Evolutionary conservation across 1,139 yeast genomes (phyloP).

Genomic region (Saccharomyces hybrid): DNA sequence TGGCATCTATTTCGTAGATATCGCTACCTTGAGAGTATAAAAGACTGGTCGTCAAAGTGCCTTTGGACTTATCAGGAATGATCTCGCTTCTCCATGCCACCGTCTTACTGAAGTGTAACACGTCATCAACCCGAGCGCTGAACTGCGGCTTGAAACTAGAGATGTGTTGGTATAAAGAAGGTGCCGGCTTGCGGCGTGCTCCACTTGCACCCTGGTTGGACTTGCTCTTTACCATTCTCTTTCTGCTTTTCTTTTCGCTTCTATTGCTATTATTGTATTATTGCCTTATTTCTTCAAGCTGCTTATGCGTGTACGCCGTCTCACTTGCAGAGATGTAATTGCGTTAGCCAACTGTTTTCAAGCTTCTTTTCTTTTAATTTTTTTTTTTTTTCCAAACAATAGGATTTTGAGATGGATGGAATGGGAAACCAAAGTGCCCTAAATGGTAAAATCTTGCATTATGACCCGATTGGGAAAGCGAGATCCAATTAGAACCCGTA

Average conservation of each 20-base stretch:
- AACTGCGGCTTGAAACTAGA: constrained; percentile 62
- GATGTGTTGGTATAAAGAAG: constrained; percentile 51
- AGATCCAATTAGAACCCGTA: not conserved
- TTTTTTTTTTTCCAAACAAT: not conserved
- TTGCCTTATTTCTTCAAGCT: not conserved
- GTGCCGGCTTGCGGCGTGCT: not conserved
- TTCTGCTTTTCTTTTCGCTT: not conserved
- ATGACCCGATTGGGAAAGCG: not conserved
- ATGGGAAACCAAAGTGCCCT: not conserved
- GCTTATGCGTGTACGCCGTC: too few relatives aligned
- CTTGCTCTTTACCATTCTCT: not conserved
- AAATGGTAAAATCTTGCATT: not conserved
- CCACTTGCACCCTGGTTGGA: not conserved
- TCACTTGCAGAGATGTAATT: not conserved
- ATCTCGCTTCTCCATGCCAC: constrained; percentile 24
- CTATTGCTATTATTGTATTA: not conserved
- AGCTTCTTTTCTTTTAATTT: not conserved
- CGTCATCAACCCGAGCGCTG: constrained; percentile 18
- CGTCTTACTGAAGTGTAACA: constrained; percentile 15
- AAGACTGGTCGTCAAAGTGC: constrained; percentile 21
- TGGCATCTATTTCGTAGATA: constrained; percentile 26
- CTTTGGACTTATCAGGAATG: constrained; percentile 22
- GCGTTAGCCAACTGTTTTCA: not conserved
- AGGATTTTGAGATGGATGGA: not conserved
- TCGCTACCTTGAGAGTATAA: constrained; percentile 28